Evolutionary conservation across 129 eudicot species (phyloP), one percentile per base, ranked within the genome.

Genomic region (Ambrosia trifida): DNA sequence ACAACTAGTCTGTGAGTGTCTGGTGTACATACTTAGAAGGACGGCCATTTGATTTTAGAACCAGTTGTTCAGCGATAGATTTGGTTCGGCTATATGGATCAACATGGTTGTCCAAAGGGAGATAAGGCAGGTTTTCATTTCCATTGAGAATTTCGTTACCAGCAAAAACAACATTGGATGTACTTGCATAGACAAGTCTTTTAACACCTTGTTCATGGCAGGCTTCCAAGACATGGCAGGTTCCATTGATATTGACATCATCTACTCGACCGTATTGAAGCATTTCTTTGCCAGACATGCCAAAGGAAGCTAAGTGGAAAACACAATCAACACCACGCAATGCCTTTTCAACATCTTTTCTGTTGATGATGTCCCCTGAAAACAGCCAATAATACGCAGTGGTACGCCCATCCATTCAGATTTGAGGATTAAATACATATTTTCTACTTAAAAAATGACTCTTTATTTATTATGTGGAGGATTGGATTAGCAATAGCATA

Each of bases 211-310:
- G 69, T 12, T 93, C 86, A 33, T 83, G 71, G 81, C 98, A 93
- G 67, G 95, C 84, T 69, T 93, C 98, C 69, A 93, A n/a, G 4
- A 93, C 73, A 69, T 83, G 88, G 61, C 88, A 87, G 52, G 98
- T 89, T 68, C 98, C 98, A 58, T 87, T 87, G 20, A 93, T 93
- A 56, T 93, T 93, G 7, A 93, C 80, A 52, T 82, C 86, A 69
- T 89, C 98, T 17, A 93, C 86, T 65, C 89, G 89, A 13, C 96
- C 88, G 74, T 68, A 87, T 66, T 93, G 98, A 76, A 93, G 90
- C 98, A 93, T 89, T 70, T 93, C 98, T 82, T 93, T 93, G 6
- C 98, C 98, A 8, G 96, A 93, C 98, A 89, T 93, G 66, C 98
- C 98, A 83, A 81, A 93, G 19, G 98, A 89, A 71, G 98, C 98